A percentile compares a stretch with the other conserved stretches of the same genome.
Conservation (phyloP, 2,329 filamentous ascomycete species). For the Penicillium psychrosexuale region DNA sequence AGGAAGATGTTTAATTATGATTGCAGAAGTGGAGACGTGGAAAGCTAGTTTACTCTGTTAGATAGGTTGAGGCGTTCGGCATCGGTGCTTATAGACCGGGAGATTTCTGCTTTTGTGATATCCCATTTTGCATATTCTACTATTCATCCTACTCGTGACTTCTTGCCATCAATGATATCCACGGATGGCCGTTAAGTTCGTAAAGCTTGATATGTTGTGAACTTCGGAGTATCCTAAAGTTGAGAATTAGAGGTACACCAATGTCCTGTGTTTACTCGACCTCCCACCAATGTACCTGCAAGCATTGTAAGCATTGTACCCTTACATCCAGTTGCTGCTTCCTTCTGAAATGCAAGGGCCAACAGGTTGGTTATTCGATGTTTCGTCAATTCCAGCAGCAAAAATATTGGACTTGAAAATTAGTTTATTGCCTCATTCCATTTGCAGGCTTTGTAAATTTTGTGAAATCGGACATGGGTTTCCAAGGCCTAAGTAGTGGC, state of each 20-base stretch:
- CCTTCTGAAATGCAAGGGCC: background rate
- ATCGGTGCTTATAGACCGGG: background rate
- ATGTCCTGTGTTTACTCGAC: background rate
- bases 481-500: background rate
- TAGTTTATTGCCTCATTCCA: background rate
- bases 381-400: no score
- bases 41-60: background rate
- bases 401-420: background rate
- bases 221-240: background rate
- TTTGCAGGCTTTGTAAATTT: background rate
- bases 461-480: no score
- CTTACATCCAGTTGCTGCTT: background rate
- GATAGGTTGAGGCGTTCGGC: background rate
- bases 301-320: no score
- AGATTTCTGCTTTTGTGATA: background rate
- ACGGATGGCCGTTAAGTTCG: background rate
- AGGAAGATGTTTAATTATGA: constrained; percentile 7
- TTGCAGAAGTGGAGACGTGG: background rate
- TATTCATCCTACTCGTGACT: background rate
- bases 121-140: background rate
- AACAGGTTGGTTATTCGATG: no score
- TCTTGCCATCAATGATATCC: background rate
- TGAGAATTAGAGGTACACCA: no score
- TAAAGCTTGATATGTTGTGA: background rate
- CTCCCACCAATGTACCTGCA: no score